phyloP scores from a whole-genome alignment of 2,329 filamentous ascomycete species.

The Rosellinia necatrix region DNA sequence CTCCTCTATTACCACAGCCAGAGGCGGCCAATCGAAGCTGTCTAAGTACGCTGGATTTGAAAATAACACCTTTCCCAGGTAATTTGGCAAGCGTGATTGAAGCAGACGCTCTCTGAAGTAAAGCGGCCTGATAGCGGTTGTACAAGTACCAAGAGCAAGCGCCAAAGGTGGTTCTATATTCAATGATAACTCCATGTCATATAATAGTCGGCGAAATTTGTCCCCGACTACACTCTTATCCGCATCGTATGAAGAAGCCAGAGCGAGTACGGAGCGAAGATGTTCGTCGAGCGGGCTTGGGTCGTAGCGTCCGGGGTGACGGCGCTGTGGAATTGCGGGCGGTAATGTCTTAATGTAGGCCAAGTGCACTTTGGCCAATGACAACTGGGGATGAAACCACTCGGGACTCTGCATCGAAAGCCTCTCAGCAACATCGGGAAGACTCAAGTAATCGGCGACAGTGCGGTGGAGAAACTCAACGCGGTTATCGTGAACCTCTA shows the following conservation, averaged over 20 bases:
- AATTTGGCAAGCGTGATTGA: conserved; percentile 18
- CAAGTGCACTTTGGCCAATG: conserved; percentile 12
- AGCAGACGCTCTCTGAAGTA: conserved; percentile 20
- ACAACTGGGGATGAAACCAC: conserved; percentile 18
- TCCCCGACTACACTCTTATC: conserved; percentile 4
- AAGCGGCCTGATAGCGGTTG: not conserved
- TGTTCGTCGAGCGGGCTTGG: conserved; percentile 7
- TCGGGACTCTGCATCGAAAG: conserved; percentile 8
- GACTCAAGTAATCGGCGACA: conserved; percentile 13
- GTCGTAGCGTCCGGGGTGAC: conserved; percentile 3
- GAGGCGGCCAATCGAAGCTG: conserved; percentile 10
- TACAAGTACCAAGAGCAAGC: not conserved
- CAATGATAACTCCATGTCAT: conserved; percentile 9
- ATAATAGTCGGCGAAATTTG: conserved; percentile 12
- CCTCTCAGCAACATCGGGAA: conserved; percentile 6
- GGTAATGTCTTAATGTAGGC: conserved; percentile 11
- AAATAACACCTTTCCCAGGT: conserved; percentile 12
- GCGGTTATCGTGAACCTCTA: conserved; percentile 10
- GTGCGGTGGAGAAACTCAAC: conserved; percentile 20
- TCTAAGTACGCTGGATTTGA: conserved; percentile 1
- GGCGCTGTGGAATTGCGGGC: not conserved
- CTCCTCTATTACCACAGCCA: conserved; percentile 13
- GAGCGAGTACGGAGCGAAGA: conserved; percentile 8
- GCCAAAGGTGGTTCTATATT: not conserved
- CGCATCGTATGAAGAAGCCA: conserved; percentile 12